Evolutionary conservation across 2,329 filamentous ascomycete species (phyloP), one percentile per base, ranked within the genome.

Genomic region (Coniochaeta hoffmannii): DNA sequence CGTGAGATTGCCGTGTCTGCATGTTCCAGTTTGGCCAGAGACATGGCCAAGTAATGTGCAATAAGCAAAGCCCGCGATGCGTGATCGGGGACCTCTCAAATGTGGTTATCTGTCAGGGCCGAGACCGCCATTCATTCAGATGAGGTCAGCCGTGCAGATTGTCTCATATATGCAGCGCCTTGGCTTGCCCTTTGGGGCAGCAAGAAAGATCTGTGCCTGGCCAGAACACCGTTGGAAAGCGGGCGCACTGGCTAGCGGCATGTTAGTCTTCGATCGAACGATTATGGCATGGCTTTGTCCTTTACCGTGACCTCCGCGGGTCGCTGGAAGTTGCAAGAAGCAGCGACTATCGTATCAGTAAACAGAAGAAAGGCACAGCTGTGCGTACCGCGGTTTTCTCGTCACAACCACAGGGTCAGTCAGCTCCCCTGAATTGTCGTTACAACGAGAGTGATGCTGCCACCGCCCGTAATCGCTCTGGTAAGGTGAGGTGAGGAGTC

Each of bases 141-240:
- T 26, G 38, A 44, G 41, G 24, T 46, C 41, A 26, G 22, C 22
- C 4, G 7, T 28, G 24, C 41, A 28, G 2, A 46, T 14, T 24
- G 22, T 46, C 41, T 46, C 41, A 28, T 46, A 26, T 28, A 19
- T 28, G 15, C 10, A 36, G 7, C 10, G 34, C 15, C 3, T 17
- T 14, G 41, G 19, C 6, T 46, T 17, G 24, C 11, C 14, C 5
- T 11, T 46, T 26, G 5, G 11, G 14, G 41, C n/a, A 46, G 24
- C 41, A 6, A n/a, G n/a, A 41, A 41, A n/a, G 10, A 41, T n/a
- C 22, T 46, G 9, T 46, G 19, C 19, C 12, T 26, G 41, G 22
- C 41, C 41, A 46, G 41, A 46, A 28, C 41, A 46, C 41, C 41
- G 41, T 46, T 46, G 41, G 41, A 46, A 46, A n/a, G n/a, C n/a